These are phyloP conservation scores for Aquilaria yunnanensis DNA, from an alignment of 345 rosid species.

Conservation along the genomic window DNA sequence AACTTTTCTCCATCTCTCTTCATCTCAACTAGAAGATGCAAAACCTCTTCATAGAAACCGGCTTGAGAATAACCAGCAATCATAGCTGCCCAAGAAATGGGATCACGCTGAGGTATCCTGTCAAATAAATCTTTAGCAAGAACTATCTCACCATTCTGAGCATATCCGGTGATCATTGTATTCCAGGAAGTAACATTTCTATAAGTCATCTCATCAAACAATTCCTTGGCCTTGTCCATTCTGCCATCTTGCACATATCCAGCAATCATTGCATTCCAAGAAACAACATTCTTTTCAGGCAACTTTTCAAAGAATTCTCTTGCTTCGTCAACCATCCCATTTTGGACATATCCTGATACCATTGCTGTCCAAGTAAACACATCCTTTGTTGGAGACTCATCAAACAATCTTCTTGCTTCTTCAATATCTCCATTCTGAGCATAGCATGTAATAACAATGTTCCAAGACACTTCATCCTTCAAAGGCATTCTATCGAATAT, in stretches of 20 bases:
- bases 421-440: slow-evolving; percentile 46
- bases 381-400: slow-evolving; percentile 44
- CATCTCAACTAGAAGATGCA: slow-evolving; percentile 45
- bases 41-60: slow-evolving; percentile 48
- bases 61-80: slow-evolving; percentile 60
- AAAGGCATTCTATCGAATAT: slow-evolving; percentile 41
- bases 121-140: slow-evolving; percentile 44
- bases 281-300: slow-evolving; percentile 50
- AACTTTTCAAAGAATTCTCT: slow-evolving; percentile 41
- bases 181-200: slow-evolving; percentile 56
- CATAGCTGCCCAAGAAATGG: slow-evolving; percentile 75
- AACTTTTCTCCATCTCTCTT: slow-evolving; percentile 53
- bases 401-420: slow-evolving; percentile 48
- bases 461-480: slow-evolving; percentile 58
- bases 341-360: slow-evolving; percentile 60
- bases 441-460: slow-evolving; percentile 51
- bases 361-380: slow-evolving; percentile 68
- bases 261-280: slow-evolving; percentile 75
- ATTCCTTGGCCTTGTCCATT: slow-evolving; percentile 50
- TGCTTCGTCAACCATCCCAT: slow-evolving; percentile 47
- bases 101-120: slow-evolving; percentile 48
- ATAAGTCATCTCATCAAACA: slow-evolving; percentile 54
- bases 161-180: slow-evolving; percentile 64
- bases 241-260: slow-evolving; percentile 53
- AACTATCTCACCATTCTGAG: slow-evolving; percentile 39